These are phyloP conservation scores for Colletotrichum musicola DNA, from an alignment of 2,329 filamentous ascomycete genomes.

Conservation along the genomic window DNA sequence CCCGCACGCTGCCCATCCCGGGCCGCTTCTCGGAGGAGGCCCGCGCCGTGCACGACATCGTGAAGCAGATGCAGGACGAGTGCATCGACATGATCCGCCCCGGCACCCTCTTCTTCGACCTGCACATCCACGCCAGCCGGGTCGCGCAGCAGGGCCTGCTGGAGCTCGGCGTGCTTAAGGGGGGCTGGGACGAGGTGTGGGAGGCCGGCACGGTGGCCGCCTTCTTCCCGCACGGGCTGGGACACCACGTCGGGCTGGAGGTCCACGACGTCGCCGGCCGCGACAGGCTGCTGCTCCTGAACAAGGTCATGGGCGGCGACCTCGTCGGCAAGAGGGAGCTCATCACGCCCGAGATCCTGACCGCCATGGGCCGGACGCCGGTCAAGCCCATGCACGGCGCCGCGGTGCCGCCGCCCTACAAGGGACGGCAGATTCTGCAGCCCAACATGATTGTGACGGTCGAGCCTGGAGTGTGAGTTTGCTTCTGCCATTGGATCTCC, in stretches of 20 bases:
- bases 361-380: constrained; percentile 43
- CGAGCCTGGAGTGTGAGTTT: constrained; percentile 77
- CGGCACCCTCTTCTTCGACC: constrained; percentile 76
- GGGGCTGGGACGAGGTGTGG: constrained; percentile 68
- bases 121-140: constrained; percentile 79
- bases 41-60: constrained; percentile 80
- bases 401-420: constrained; percentile 45
- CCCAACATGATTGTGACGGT: constrained; percentile 81
- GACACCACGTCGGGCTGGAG: constrained; percentile 75
- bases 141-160: constrained; percentile 80
- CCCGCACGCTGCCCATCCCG: constrained; percentile 84
- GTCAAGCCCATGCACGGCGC: constrained; percentile 20
- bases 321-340: constrained; percentile 57
- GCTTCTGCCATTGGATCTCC: too few species aligned
- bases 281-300: constrained; percentile 50
- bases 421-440: constrained; percentile 58
- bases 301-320: constrained; percentile 45
- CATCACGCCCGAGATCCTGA: constrained; percentile 53
- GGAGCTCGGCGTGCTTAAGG: constrained; percentile 77
- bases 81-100: constrained; percentile 78
- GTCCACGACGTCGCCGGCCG: constrained; percentile 69
- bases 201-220: constrained; percentile 66
- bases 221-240: constrained; percentile 76
- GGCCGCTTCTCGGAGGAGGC: constrained; percentile 77
- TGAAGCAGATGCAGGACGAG: constrained; percentile 83